Conservation (phyloP, 805 yeast species). For the Yamadazyma sp. region DNA sequence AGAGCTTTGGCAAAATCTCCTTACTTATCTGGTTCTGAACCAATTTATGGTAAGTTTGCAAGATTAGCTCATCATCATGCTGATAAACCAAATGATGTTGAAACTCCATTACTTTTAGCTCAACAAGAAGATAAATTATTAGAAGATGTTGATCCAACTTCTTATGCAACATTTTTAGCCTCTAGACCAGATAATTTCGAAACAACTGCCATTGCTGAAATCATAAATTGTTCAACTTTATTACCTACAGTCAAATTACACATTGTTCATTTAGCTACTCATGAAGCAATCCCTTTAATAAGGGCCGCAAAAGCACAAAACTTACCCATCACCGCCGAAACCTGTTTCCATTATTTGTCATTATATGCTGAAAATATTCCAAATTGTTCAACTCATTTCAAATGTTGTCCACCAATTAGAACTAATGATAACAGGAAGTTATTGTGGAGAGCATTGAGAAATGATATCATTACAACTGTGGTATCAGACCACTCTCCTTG, state of each 20-base stretch:
- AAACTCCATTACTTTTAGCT: constrained; percentile 34
- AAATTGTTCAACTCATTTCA: constrained; percentile 75
- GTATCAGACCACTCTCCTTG: constrained; percentile 97
- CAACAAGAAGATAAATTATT: constrained; percentile 39
- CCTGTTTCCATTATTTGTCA: constrained; percentile 89
- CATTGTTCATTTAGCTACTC: constrained; percentile 86
- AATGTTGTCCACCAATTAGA: constrained; percentile 95
- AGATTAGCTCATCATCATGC: constrained; percentile 33
- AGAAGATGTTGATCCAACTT: constrained; percentile 52
- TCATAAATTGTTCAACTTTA: constrained; percentile 58
- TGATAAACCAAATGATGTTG: constrained; percentile 15
- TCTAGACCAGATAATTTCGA: constrained; percentile 90
- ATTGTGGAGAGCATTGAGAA: constrained; percentile 75
- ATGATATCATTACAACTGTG: constrained; percentile 70
- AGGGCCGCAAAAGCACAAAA: constrained; percentile 57
- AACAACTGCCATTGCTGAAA: constrained; percentile 73
- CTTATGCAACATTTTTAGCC: constrained; percentile 70
- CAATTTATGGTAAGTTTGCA: constrained; percentile 47
- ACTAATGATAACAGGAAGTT: constrained; percentile 64
- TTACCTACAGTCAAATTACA: constrained; percentile 70
- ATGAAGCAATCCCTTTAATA: constrained; percentile 75
- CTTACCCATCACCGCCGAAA: constrained; percentile 78
- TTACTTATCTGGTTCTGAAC: constrained; percentile 56
- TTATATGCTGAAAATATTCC: constrained; percentile 76
- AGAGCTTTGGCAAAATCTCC: constrained; percentile 55